phyloP scores from a whole-genome alignment of 1,139 yeast genomes.

The Geotrichum macrosporum region DNA sequence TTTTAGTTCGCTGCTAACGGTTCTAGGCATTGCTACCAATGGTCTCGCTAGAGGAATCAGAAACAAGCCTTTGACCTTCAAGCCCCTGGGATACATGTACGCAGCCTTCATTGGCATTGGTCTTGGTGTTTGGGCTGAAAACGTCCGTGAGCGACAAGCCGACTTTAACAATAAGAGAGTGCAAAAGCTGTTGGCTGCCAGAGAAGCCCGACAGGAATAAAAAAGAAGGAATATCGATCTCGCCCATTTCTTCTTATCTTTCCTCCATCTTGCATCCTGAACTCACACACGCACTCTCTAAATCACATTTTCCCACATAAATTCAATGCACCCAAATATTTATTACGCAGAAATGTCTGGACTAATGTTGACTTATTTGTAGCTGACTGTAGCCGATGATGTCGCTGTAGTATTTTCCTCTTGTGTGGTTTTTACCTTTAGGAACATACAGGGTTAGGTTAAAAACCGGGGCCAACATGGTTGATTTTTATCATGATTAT shows the following conservation, averaged over 20 bases:
- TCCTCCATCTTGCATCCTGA: slow-evolving; percentile 8
- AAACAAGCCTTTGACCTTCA: slow-evolving; percentile 37
- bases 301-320: background rate
- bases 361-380: too few relatives aligned
- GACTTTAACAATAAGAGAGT: slow-evolving; percentile 36
- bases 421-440: too few relatives aligned
- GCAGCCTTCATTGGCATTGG: slow-evolving; percentile 38
- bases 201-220: slow-evolving; percentile 31
- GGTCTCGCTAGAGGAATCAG: slow-evolving; percentile 39
- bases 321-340: slow-evolving; percentile 5
- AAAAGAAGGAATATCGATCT: too few relatives aligned
- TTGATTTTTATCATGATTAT: too few relatives aligned
- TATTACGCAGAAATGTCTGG: too few relatives aligned
- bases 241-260: slow-evolving; percentile 24
- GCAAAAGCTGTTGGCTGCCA: slow-evolving; percentile 32
- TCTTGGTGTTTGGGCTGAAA: slow-evolving; percentile 34
- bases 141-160: slow-evolving; percentile 33
- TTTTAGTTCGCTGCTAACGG: slow-evolving; percentile 7
- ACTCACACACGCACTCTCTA: too few relatives aligned
- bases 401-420: too few relatives aligned
- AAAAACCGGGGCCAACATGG: too few relatives aligned
- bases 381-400: too few relatives aligned
- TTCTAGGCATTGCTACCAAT: slow-evolving; percentile 35
- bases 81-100: slow-evolving; percentile 36
- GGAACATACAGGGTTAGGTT: too few relatives aligned